Conservation (phyloP, 177 flowering plant species). For the Vitis hybrid region DNA sequence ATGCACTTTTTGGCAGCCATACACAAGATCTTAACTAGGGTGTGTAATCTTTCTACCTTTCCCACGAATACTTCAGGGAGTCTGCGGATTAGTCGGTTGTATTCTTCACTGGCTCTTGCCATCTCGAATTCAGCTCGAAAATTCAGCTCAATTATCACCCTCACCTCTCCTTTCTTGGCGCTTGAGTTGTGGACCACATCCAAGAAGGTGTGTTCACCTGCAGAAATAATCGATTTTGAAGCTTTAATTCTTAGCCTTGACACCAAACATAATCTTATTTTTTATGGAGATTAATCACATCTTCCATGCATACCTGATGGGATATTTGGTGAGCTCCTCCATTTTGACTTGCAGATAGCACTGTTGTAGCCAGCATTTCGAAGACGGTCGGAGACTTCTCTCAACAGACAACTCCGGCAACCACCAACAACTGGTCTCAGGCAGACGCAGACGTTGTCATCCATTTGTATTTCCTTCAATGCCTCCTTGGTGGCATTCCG, state of each 20-base stretch:
- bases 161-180: slow-evolving; percentile 45
- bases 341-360: slow-evolving; percentile 72
- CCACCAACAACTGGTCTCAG: slow-evolving; percentile 32
- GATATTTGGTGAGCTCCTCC: slow-evolving; percentile 66
- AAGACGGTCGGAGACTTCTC: slow-evolving; percentile 46
- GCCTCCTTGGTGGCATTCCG: slow-evolving; percentile 57
- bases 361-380: slow-evolving; percentile 47
- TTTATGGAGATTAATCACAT: too few species aligned
- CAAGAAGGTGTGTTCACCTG: slow-evolving; percentile 79
- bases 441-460: slow-evolving; percentile 41
- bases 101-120: slow-evolving; percentile 75
- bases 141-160: slow-evolving; percentile 71
- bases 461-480: slow-evolving; percentile 33
- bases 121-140: slow-evolving; percentile 85
- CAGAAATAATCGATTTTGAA: background rate
- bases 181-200: slow-evolving; percentile 59
- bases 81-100: slow-evolving; percentile 47
- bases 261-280: too few species aligned
- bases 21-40: slow-evolving; percentile 61
- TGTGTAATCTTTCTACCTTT: slow-evolving; percentile 54
- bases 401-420: slow-evolving; percentile 64
- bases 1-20: slow-evolving; percentile 75
- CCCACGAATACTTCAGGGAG: slow-evolving; percentile 84
- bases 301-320: slow-evolving; percentile 57
- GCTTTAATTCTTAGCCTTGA: too few species aligned